These are phyloP conservation scores for Prunus padus DNA, from an alignment of 306 rosid genomes.

Conservation along the genomic window DNA sequence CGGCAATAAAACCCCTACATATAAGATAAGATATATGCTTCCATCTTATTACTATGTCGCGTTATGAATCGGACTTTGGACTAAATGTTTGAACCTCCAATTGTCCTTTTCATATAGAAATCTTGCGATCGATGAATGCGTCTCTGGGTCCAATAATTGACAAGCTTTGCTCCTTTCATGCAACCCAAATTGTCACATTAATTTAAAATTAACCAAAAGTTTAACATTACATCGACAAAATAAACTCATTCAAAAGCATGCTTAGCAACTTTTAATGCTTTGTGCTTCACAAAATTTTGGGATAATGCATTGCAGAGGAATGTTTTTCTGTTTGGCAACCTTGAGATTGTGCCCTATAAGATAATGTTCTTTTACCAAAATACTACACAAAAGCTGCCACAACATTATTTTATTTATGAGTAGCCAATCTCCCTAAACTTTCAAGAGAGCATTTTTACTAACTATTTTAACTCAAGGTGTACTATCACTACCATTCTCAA, in stretches of 20 bases:
- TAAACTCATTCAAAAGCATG: background rate
- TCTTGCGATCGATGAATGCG: no score
- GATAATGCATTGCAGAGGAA: slow-evolving; percentile 27
- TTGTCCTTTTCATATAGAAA: no score
- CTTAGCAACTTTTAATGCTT: slow-evolving; percentile 3
- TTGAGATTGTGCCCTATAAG: slow-evolving; percentile 17
- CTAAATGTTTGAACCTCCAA: no score
- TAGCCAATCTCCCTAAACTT: no score
- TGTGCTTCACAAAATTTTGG: slow-evolving; percentile 32
- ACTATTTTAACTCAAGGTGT: no score
- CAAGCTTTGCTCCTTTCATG: background rate
- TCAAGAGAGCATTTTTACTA: no score
- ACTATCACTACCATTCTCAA: no score
- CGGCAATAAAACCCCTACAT: no score
- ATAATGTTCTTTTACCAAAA: slow-evolving; percentile 14
- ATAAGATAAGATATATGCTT: no score
- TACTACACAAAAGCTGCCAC: background rate
- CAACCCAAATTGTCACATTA: background rate
- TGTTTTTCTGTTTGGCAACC: slow-evolving; percentile 34
- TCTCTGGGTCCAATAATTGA: no score
- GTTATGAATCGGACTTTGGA: no score
- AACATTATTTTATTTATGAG: background rate
- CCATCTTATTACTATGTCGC: no score
- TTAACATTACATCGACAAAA: background rate
- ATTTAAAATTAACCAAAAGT: background rate